phyloP scores from a whole-genome alignment of 805 yeast species.

The Myxozyma sirexii region DNA sequence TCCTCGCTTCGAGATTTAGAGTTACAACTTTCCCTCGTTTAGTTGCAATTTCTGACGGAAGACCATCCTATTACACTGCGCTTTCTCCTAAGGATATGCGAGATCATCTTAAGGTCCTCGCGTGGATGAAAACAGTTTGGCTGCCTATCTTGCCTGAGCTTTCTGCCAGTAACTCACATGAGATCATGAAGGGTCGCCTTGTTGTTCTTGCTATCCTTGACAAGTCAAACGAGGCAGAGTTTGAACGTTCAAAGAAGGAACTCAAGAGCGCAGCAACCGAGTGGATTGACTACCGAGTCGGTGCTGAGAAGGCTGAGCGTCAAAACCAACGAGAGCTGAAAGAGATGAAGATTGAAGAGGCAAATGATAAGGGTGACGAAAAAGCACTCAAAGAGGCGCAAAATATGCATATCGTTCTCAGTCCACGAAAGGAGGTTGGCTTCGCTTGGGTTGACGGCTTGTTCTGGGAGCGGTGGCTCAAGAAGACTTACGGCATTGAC shows the following conservation, averaged over 20 bases:
- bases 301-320: constrained; percentile 36
- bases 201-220: constrained; percentile 43
- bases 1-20: constrained; percentile 38
- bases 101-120: constrained; percentile 37
- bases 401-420: constrained; percentile 37
- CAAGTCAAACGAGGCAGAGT: constrained; percentile 36
- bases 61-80: constrained; percentile 39
- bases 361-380: constrained; percentile 41
- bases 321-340: constrained; percentile 39
- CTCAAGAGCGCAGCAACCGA: constrained; percentile 41
- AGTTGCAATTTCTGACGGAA: constrained; percentile 39
- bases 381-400: constrained; percentile 40
- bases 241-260: constrained; percentile 37
- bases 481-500: constrained; percentile 38
- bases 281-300: constrained; percentile 35
- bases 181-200: constrained; percentile 38
- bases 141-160: constrained; percentile 44
- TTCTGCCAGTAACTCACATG: constrained; percentile 43
- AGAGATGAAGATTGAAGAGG: constrained; percentile 41
- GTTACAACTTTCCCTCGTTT: constrained; percentile 41
- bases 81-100: constrained; percentile 42
- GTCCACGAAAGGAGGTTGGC: constrained; percentile 37
- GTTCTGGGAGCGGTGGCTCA: constrained; percentile 43
- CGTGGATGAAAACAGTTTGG: constrained; percentile 44
- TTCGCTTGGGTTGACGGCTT: constrained; percentile 45